Base-by-base conservation (phyloP, 148 eudicot genomes). In the Chenopodium quinoa region DNA sequence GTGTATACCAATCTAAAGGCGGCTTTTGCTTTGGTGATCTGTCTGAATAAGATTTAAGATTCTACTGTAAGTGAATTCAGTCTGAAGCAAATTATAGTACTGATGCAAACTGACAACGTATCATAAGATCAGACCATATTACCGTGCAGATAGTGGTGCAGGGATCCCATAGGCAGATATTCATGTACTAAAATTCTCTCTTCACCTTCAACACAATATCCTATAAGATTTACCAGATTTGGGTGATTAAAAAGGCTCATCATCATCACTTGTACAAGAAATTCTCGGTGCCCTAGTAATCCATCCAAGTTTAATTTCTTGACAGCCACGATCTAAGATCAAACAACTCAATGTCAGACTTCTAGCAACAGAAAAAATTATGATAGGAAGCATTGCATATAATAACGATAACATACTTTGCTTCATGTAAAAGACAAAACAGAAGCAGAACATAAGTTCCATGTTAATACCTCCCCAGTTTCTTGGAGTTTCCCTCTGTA, bases 121-220 rank as follows among this genome's bases (percentile, higher is more conserved):
- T 10, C 12, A 23, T 10, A 7, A 23, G 31, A 64, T 23, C 68
- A 64, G 31, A 64, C 25, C 29, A n/a, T 4, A 64, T 46, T 78
- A 78, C 80, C 80, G 4, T 91, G 84, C 27, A 93, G 86, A 85
- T 88, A 93, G 66, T 88, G 90, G 72, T 91, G 94, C 34, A 93
- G 86, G 65, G 93, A 88, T 71, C 94, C 94, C 74, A 85, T 80
- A 22, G 87, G 54, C 86, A 91, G 85, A 67, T 71, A 91, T 85
- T 93, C 97, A 46, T 88, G 90, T 25, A 93, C 94, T 71, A 93
- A 69, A 84, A 93, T 88, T 74, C 91, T 90, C 73, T 90, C 93
- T 50, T 9, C 91, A 62, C 93, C 91, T 84, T 92, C 97, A 23
- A 89, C 91, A 82, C 89, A 90, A 44, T 90, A 90, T 32, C 92